Evolutionary conservation across 495 filamentous ascomycete genomes (phyloP), one percentile per base, ranked within the genome.

Genomic region (Margaritispora aquatica): DNA sequence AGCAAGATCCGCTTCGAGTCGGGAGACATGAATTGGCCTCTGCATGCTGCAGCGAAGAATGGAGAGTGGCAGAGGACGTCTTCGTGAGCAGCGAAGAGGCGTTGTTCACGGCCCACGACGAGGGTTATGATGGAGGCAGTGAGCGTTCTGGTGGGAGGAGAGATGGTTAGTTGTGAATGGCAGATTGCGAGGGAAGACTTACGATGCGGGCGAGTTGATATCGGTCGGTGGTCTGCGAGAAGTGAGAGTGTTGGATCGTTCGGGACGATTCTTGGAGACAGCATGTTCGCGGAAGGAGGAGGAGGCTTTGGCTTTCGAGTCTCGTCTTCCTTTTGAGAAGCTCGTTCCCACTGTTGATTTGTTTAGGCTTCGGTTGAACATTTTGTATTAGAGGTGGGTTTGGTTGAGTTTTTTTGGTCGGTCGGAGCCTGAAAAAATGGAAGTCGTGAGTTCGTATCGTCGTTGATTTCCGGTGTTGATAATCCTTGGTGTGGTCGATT

Each of bases 61-160:
- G 89, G 81, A n/a, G 90, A 89, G 68, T 84, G 77, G 74, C 79
- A 81, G 52, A 97, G 83, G 69, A 96, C 85, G 67, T 91, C 84
- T 78, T 92, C 88, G 75, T 96, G 92, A 50, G 90, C 90, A 38
- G 90, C 89, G 78, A 97, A 97, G 71, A 96, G 79, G 63, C 90
- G 87, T 69, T 85, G 83, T 60, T 95, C 90, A 51, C 71, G 75
- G 31, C 92, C 90, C 64, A 96, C 85, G 66, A 88, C 79, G 66
- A 96, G 75, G 54, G 90, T 93, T 70, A 96, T 75, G 73, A 96
- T 93, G 63, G 89, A 86, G 62, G 87, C 90, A 59, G 85, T 69
- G 3, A 69, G 44, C 1, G 62, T 65, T 17, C 66, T 69, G 31
- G 20, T 51, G 48, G 63, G 36, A 65, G 59, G 47, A 54, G n/a